Base-by-base conservation (phyloP, 192 early-diverging fungal species). In the Podila epicladia region DNA sequence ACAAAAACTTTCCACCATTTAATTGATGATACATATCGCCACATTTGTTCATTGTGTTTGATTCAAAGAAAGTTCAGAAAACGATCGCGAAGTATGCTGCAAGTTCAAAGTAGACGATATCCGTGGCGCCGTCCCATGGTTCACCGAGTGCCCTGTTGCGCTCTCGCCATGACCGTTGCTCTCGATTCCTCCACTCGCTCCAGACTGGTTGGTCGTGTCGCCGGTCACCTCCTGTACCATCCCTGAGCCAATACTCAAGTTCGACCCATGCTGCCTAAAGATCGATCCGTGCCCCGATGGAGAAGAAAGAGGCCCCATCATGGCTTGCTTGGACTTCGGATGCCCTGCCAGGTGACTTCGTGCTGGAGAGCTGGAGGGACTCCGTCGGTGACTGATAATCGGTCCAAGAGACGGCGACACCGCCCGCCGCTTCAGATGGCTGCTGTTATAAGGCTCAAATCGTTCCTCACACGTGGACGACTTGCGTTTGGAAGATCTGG, bases 361-460 rank as follows among this genome's bases (percentile, higher is more conserved):
- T 13, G 76, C 76, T 12, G 76, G 76, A 0, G 76, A 79, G 15
- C 76, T 69, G 7, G 76, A 79, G 2, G 76, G 76, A 45, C 70
- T 72, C 4, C 70, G 70, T 24, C 76, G 70, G 58, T 71, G 69
- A 15, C 76, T 72, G 9, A 63, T 49, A 20, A 78, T 66, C 13
- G 76, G 76, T 9, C 76, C 70, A 58, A 79, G 71, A 2, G 76
- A 79, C 4, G 76, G 76, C n/a, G 76, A 79, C 11, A 79, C 76
- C 26, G 76, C 76, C 28, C 76, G 72, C 13, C 76, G 64, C 32
- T 79, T 79, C 13, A 79, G 65, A 31, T 72, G 69, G 31, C 50
- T 72, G 33, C 76, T 79, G 38, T 79, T 69, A 32, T 79, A 79
- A 1, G 76, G 76, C 15, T 79, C 76, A 58, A 79, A 79, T n/a